Base-by-base conservation (phyloP, 2,329 filamentous ascomycete genomes). In the Tolypocladium guangdongense region DNA sequence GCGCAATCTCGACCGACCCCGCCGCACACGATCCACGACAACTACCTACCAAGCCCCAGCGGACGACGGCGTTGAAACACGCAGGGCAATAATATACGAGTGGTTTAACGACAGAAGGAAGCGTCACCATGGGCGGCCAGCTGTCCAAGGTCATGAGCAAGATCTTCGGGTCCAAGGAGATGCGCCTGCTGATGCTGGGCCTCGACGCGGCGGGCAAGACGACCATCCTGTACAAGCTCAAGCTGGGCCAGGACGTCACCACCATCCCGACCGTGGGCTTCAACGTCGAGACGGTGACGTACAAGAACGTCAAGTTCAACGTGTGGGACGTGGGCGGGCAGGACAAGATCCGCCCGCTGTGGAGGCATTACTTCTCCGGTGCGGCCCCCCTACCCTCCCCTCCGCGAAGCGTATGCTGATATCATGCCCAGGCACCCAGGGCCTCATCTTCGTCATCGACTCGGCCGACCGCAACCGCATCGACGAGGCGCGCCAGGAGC, bases 271-370 rank as follows among this genome's bases (percentile, higher is more conserved):
- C 93, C 36, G 93, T 99, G 64, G 93, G 92, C 63, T 97, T 97
- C 82, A 97, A 97, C 81, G 93, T 97, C 72, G 92, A 97, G 80
- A 95, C 90, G 5, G 91, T 97, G 65, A 95, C 91, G 62, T 96
- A 96, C 80, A 96, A 96, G 82, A 97, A 97, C 72, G 91, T 96
- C 74, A 95, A 96, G 75, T 97, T 97, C 79, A 97, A 95, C 66
- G 92, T 97, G 59, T 97, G 92, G 92, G 92, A 97, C 77, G 92
- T 97, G 56, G 92, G 92, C 73, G 92, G 92, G 60, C 92, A 97
- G 79, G 92, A 97, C 81, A 97, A 97, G 85, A 97, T 97, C 67
- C 83, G 92, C 61, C 92, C 92, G 58, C 78, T 97, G 57, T 97
- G 92, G 92, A 86, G 92, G 74, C 92, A 97, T 78, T 97, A 97